Conservation (phyloP, 129 eudicot genomes). For the Tanacetum coccineum region DNA sequence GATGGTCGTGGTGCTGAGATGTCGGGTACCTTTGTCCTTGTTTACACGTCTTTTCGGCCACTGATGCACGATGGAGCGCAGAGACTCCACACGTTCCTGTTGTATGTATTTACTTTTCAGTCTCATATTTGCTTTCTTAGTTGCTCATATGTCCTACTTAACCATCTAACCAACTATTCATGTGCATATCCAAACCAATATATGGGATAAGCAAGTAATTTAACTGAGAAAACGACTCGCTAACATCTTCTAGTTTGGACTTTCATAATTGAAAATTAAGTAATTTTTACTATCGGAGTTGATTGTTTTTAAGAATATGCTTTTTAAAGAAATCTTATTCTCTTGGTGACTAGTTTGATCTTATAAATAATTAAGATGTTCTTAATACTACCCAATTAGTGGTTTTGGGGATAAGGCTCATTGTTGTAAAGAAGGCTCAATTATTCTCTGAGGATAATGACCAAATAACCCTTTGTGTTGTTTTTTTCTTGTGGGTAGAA, state of each 20-base stretch:
- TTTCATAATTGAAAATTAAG: background rate
- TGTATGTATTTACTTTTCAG: constrained; percentile 46
- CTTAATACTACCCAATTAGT: background rate
- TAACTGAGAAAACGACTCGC: background rate
- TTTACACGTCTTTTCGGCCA: constrained; percentile 82
- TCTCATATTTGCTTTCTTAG: constrained; percentile 17
- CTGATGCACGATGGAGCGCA: constrained; percentile 92
- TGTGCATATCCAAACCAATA: background rate
- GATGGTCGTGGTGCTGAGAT: constrained; percentile 73
- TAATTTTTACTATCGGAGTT: background rate
- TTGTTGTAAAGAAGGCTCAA: background rate
- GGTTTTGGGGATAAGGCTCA: constrained; percentile 22
- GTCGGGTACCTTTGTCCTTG: constrained; percentile 76
- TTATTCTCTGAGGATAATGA: constrained; percentile 13
- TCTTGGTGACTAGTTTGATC: background rate
- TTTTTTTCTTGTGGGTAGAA: constrained; percentile 22
- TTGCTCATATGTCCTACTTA: constrained; percentile 11
- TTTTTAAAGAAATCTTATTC: background rate
- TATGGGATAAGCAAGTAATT: constrained; percentile 8
- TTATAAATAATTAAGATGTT: background rate
- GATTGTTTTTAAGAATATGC: background rate
- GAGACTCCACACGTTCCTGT: constrained; percentile 99
- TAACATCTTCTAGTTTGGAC: background rate
- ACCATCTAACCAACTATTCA: background rate
- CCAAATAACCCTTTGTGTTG: constrained; percentile 21